These are phyloP conservation scores for Ophiobolus disseminans DNA, from an alignment of 2,329 filamentous ascomycete genomes.

Conservation along the genomic window DNA sequence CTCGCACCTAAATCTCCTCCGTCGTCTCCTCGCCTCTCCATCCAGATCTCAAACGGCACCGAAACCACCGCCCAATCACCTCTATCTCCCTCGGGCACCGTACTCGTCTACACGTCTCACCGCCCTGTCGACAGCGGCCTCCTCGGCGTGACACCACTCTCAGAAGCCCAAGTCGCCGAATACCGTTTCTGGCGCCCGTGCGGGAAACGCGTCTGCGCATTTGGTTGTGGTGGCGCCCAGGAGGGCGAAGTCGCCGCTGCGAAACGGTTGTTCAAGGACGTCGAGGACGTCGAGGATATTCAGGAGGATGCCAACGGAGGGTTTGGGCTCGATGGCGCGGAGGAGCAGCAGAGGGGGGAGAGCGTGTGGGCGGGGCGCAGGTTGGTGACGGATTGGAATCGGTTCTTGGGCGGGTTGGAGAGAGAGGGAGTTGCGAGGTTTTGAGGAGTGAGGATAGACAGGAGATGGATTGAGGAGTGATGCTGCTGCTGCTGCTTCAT, in stretches of 20 bases:
- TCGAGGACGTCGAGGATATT: slow-evolving; percentile 22
- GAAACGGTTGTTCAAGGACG: slow-evolving; percentile 38
- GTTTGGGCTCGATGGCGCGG: slow-evolving; percentile 6
- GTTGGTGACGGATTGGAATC: slow-evolving; percentile 20
- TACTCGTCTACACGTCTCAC: slow-evolving; percentile 41
- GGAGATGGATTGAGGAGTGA: not conserved
- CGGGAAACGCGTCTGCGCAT: slow-evolving; percentile 35
- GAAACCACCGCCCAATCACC: slow-evolving; percentile 32
- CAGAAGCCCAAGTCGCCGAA: slow-evolving; percentile 44
- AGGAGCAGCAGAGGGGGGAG: not conserved
- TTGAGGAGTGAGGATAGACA: slow-evolving; percentile 2
- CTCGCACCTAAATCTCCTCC: not conserved
- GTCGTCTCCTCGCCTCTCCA: slow-evolving; percentile 5
- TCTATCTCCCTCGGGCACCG: slow-evolving; percentile 34
- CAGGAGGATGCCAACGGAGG: not conserved
- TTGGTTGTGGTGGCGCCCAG: slow-evolving; percentile 39
- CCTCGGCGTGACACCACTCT: slow-evolving; percentile 37
- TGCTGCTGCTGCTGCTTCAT: not conserved
- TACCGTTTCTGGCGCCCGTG: slow-evolving; percentile 48
- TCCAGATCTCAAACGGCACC: slow-evolving; percentile 38
- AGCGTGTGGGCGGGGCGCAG: slow-evolving; percentile 21
- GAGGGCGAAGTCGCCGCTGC: slow-evolving; percentile 40
- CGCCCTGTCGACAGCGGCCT: slow-evolving; percentile 37
- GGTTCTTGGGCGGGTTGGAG: slow-evolving; percentile 22
- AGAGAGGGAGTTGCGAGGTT: slow-evolving; percentile 27